phyloP scores from a whole-genome alignment of 176 grass and related monocot genomes.

The Eragrostis curvula region DNA sequence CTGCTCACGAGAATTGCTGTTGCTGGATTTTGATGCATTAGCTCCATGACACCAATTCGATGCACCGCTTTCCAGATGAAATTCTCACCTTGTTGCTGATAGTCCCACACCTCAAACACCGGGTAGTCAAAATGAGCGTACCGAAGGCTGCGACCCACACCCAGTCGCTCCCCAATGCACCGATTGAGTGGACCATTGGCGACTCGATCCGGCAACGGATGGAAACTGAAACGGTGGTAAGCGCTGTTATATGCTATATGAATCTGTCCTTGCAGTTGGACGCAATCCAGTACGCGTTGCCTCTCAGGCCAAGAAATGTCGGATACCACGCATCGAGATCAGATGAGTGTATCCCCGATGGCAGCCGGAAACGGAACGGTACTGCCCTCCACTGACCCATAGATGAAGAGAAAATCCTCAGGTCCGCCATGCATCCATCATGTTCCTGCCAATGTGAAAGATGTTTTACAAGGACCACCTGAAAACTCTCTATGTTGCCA shows the following conservation, averaged over 20 bases:
- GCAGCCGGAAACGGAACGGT: not conserved
- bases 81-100: not conserved
- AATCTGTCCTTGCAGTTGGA: not conserved
- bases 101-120: not conserved
- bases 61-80: not conserved
- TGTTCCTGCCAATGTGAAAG: not conserved
- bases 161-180: not conserved
- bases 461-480: not conserved
- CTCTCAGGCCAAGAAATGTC: not conserved
- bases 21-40: not conserved
- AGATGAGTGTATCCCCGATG: no score
- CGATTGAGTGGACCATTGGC: not conserved
- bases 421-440: not conserved
- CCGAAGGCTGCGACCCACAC: not conserved
- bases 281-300: not conserved
- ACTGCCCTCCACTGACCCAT: not conserved
- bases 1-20: not conserved
- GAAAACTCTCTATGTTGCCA: not conserved
- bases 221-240: not conserved
- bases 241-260: not conserved
- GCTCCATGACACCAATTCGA: constrained; percentile 3
- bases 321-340: no score
- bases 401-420: not conserved
- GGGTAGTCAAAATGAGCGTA: not conserved
- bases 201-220: not conserved